Evolutionary conservation across 2,329 filamentous ascomycete species (phyloP), one percentile per base, ranked within the genome.

Genomic region (Arthrobotrys sinensis): DNA sequence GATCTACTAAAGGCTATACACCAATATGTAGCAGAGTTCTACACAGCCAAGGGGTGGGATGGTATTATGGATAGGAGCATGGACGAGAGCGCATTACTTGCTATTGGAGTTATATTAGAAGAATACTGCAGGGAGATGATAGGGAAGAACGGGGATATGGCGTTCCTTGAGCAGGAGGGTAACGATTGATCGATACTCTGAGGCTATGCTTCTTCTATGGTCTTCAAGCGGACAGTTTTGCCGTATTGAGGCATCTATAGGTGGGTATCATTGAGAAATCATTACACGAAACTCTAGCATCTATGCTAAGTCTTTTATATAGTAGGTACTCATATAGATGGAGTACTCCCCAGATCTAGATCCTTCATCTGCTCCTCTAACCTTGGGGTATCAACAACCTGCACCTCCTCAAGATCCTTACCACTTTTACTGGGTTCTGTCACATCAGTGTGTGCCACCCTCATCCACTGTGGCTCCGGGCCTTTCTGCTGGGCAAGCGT

Each of bases 41-140:
- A 93, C 84, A 86, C 86, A 45, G 84, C 84, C 19, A 71, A 75
- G 14, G 71, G 80, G 4, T 84, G 82, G 16, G 70, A 79, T n/a
- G 83, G 81, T 16, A 80, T 81, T 28, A 84, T 85, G 62, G 87
- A 85, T 82, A 85, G 87, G 80, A 92, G 89, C 83, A 89, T 95
- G 88, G 91, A 95, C 82, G 92, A 93, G 85, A 93, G 91, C 12
- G 92, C 92, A 3, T 86, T 95, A 73, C 85, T 95, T 67, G 91
- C 92, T 0, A 86, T 95, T 81, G 92, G 92, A 0, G 89, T 95
- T 60, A 84, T 95, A 71, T 85, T 94, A 48, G 92, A 95, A 84
- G 92, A 95, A 84, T 88, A 89, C 1, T 87, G 88, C 14, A 86
- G 87, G 46, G 88, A 90, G 55, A 83, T 86, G 4, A 84, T 94